Conservation (phyloP, 1,284 basidiomycete genomes). For the Waitea zeae region DNA sequence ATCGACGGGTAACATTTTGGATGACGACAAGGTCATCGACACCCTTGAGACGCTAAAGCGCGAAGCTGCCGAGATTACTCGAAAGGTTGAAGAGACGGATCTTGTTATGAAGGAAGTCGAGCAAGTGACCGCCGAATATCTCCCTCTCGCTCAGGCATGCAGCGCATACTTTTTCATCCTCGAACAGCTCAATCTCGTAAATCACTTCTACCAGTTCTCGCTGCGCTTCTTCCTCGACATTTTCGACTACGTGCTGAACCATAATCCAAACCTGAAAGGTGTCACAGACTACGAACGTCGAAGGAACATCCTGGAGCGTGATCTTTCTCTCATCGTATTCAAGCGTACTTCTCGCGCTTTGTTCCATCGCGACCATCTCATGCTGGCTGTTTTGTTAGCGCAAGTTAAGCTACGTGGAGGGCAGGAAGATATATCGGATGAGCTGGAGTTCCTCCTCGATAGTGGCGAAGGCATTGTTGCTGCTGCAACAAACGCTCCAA, state of each 20-base stretch:
- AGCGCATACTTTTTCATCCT: slow-evolving; percentile 96
- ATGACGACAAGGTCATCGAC: slow-evolving; percentile 98
- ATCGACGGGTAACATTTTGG: slow-evolving; percentile 91
- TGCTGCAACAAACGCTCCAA: slow-evolving; percentile 20
- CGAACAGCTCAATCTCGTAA: slow-evolving; percentile 85
- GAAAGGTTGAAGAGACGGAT: slow-evolving; percentile 96
- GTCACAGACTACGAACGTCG: slow-evolving; percentile 63
- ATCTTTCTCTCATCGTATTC: slow-evolving; percentile 85
- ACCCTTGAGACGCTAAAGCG: slow-evolving; percentile 94
- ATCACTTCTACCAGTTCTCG: slow-evolving; percentile 99
- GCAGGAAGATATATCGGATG: slow-evolving; percentile 59
- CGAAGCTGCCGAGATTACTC: slow-evolving; percentile 92
- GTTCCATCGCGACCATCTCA: slow-evolving; percentile 82
- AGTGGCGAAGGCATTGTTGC: slow-evolving; percentile 47
- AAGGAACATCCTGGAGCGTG: slow-evolving; percentile 73
- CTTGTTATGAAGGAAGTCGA: slow-evolving; percentile 94
- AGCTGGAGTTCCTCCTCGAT: slow-evolving; percentile 84
- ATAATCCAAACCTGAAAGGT: slow-evolving; percentile 78
- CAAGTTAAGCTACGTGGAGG: slow-evolving; percentile 77
- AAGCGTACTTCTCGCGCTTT: slow-evolving; percentile 83
- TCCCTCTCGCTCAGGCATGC: slow-evolving; percentile 91
- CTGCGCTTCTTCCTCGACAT: slow-evolving; percentile 96
- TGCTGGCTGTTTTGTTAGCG: slow-evolving; percentile 80
- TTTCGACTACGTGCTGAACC: slow-evolving; percentile 86
- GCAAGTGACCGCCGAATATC: slow-evolving; percentile 86